Base-by-base conservation (phyloP, 2,329 filamentous ascomycete genomes). In the Saccharata proteae region DNA sequence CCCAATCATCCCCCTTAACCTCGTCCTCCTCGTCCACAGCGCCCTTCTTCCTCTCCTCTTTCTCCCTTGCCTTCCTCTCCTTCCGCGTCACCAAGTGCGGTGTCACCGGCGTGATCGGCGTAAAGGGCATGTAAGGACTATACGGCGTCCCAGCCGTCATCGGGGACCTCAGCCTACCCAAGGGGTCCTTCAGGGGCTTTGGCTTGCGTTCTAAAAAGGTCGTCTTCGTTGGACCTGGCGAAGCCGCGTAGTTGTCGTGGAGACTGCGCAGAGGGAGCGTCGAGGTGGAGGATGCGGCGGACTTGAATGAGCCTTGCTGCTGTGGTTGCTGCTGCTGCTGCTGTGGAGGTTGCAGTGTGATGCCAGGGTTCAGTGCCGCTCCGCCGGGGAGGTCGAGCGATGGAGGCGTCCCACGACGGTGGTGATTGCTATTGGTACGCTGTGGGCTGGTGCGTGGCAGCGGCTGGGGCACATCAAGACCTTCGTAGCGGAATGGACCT, bases 91-190 rank as follows among this genome's bases (percentile, higher is more conserved):
- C 74, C 27, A 88, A 57, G 13, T 71, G 73, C n/a, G 81, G 80
- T 17, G 81, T 85, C 29, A 86, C 71, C 1, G 81, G 81, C 30
- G 84, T 68, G 28, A 81, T 64, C 1, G 80, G 79, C 5, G 77
- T 80, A 49, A 77, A 81, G 1, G 81, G 81, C 61, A 86, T 81
- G 43, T 86, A 88, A 0, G 81, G 79, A 34, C 71, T 74, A 53
- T 86, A 86, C 2, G 80, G 80, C 14, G 79, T 80, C 1, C 68
- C 71, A 2, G 33, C 29, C 1, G 64, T 66, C 13, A 57, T 54
- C 1, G 75, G 74, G 3, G 71, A 71, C 18, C 42, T 45, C 21
- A 51, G 24, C 4, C 19, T n/a, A 18, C 37, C 30, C 2, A 58
- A 40, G 29, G 47, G 44, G 9, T 54, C 51, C 11, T 41, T 28